phyloP scores from a whole-genome alignment of 1,284 basidiomycete species.

The Ustilago shanxiensis region DNA sequence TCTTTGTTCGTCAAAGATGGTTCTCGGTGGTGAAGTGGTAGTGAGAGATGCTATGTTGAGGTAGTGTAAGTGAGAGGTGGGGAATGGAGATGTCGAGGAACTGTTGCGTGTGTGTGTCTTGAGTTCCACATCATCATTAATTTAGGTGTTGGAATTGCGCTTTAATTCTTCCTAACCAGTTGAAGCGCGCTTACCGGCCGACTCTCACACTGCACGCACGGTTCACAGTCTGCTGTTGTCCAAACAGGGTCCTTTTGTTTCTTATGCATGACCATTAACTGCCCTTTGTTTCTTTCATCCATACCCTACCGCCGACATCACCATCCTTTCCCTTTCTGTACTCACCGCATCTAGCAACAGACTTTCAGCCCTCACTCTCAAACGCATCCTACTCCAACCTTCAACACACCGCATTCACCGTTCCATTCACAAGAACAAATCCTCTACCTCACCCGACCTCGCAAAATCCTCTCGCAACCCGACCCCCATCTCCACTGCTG shows the following conservation, averaged over 20 bases:
- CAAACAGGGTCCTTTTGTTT: constrained; percentile 1
- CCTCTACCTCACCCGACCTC: no score
- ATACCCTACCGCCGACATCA: not conserved
- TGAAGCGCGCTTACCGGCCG: not conserved
- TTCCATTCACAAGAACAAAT: no score
- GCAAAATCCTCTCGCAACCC: no score
- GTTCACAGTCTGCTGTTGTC: not conserved
- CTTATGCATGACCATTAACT: not conserved
- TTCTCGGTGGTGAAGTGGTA: no score
- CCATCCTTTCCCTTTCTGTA: no score
- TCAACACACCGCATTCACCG: no score
- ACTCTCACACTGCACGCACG: not conserved
- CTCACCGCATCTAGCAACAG: not conserved
- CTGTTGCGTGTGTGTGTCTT: not conserved
- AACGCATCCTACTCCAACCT: no score
- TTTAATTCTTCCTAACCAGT: not conserved
- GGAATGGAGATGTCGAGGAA: not conserved
- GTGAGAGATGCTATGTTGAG: not conserved
- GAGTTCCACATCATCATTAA: constrained; percentile 1
- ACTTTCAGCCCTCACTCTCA: no score
- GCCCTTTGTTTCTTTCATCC: constrained; percentile 3
- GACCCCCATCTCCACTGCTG: no score
- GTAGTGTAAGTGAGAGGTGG: not conserved
- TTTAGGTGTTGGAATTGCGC: not conserved
- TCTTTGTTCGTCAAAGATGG: no score